Evolutionary conservation across 2,329 filamentous ascomycete genomes (phyloP).

Genomic region (Monosporascus sp.): DNA sequence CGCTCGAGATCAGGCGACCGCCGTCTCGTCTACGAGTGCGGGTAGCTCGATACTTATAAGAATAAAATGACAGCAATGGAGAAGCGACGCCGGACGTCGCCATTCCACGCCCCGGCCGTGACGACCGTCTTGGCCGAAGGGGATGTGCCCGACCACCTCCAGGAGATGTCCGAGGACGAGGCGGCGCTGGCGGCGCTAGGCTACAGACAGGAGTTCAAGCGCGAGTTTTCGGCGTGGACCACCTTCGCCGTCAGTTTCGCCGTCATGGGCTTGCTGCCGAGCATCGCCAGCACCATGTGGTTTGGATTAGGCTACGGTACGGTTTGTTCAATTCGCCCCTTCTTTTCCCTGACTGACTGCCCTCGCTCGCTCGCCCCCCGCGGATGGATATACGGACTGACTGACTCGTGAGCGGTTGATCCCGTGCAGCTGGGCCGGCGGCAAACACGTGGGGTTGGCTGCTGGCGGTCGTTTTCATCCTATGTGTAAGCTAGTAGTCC

Average conservation of each 20-base stretch:
- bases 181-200: constrained; percentile 57
- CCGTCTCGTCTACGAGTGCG: no score
- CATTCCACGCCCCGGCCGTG: constrained; percentile 14
- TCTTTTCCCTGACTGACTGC: background rate
- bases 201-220: constrained; percentile 47
- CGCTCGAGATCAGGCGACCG: no score
- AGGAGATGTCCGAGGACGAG: constrained; percentile 43
- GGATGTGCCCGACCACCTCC: constrained; percentile 21
- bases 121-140: constrained; percentile 22
- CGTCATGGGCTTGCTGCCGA: constrained; percentile 64
- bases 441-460: constrained; percentile 76
- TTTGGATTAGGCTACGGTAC: constrained; percentile 55
- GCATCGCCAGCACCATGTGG: constrained; percentile 65
- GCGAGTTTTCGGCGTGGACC: constrained; percentile 69
- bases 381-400: constrained; percentile 41
- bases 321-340: background rate
- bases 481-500: constrained; percentile 44
- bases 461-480: constrained; percentile 66
- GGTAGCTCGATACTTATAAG: background rate
- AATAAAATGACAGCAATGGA: background rate
- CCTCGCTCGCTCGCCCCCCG: no score
- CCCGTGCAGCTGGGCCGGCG: constrained; percentile 23
- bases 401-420: background rate
- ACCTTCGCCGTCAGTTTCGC: constrained; percentile 72
- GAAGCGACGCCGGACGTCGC: background rate